Percentiles rank a stretch among this genome's conserved stretches.
phyloP scores from a whole-genome alignment of 1,284 basidiomycete genomes.

The Pyrrhoderma lamaoense region DNA sequence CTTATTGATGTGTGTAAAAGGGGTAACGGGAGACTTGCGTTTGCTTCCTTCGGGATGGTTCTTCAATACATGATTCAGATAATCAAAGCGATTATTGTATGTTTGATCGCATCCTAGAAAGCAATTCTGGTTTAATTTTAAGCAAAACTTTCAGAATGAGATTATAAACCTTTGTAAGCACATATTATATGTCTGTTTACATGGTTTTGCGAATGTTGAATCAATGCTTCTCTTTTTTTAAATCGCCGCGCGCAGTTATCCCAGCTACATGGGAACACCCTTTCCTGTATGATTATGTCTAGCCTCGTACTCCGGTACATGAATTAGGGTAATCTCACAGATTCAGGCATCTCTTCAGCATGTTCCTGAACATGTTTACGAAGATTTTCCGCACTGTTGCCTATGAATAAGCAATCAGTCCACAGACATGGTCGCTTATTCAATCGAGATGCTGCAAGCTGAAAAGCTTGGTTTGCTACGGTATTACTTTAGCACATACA shows the following conservation, averaged over 20 bases:
- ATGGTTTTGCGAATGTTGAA: constrained; percentile 41
- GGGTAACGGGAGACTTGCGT: constrained; percentile 30
- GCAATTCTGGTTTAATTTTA: neutral
- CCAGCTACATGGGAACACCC: constrained; percentile 40
- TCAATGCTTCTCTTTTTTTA: constrained; percentile 26
- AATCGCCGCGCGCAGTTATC: constrained; percentile 36
- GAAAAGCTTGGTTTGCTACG: constrained; percentile 33
- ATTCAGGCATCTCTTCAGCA: constrained; percentile 27
- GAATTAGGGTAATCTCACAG: constrained; percentile 22
- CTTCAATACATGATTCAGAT: constrained; percentile 30
- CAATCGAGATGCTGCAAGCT: constrained; percentile 42
- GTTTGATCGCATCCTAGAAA: constrained; percentile 35
- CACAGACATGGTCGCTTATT: constrained; percentile 48
- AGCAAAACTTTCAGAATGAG: neutral
- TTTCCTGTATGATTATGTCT: constrained; percentile 18
- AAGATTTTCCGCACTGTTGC: constrained; percentile 51
- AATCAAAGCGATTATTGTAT: constrained; percentile 31
- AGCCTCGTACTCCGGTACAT: neutral
- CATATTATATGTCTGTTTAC: constrained; percentile 36
- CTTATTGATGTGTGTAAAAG: constrained; percentile 25
- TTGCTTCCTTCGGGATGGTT: constrained; percentile 25
- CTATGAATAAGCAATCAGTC: constrained; percentile 44
- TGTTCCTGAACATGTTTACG: constrained; percentile 36
- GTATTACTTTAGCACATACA: neutral
- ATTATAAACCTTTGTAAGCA: constrained; percentile 37